Evolutionary conservation across 2,329 filamentous ascomycete species (phyloP), one percentile per base, ranked within the genome.

Genomic region (Paecilomyces sp.): DNA sequence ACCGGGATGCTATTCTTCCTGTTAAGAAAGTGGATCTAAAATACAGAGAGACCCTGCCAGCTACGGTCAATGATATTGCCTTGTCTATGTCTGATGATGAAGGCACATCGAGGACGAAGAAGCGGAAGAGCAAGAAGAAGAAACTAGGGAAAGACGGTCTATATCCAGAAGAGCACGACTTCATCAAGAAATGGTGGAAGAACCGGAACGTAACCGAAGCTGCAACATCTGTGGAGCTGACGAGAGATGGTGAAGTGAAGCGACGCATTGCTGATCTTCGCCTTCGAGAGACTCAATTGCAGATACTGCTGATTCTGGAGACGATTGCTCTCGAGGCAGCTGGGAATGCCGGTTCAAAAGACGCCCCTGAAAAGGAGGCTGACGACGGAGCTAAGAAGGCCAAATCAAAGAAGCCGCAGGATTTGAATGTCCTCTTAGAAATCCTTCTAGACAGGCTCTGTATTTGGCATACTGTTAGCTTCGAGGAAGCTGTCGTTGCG

Each of bases 381-480:
- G 58, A 62, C 12, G 24, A 59, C 11, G 61, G 59, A 18, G 31
- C 61, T 15, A 70, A 66, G 57, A 68, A 69, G 59, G 55, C 66
- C 31, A 75, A 68, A 54, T 41, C 61, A 11, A 79, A 77, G 61
- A 80, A 77, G 59, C 63, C 67, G 8, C 76, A 77, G 55, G 74
- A 80, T 65, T 63, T 81, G 34, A 68, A 72, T 52, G 69, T 75
- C 3, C 69, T 80, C 25, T 70, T 82, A 18, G 79, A 81, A 58
- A 69, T 80, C 1, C 73, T 80, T 28, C 67, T 80, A 15, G 79
- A 82, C 60, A 71, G 79, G 58, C 68, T 82, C 28, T 80, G 79
- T 61, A 82, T 82, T 57, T 82, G 79, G 79, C 78, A 81, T 65
- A 74, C 78, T 28, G 76, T 81, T 55, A 75, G 71, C 59, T 68